Evolutionary conservation across 2,329 filamentous ascomycete species (phyloP), one percentile per base, ranked within the genome.

Genomic region (Lachnellula occidentalis): DNA sequence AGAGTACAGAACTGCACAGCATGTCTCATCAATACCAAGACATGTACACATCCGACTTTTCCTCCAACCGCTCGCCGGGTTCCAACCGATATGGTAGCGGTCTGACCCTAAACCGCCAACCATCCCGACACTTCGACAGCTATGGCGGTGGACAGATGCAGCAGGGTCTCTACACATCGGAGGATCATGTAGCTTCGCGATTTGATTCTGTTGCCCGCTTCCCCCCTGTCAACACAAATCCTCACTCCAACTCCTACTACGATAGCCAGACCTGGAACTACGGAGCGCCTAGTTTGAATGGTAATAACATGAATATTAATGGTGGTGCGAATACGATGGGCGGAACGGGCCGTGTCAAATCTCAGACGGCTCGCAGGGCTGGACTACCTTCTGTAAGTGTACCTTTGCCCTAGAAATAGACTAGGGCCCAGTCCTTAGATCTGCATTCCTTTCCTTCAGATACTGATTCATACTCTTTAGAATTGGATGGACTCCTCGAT

Each of bases 221-320:
- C 36, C 63, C 66, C 31, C 60, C 66, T 37, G 60, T 64, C 12
- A 54, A 61, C 24, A 34, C 55, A 7, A 52, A 58, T 9, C 52
- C 61, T 54, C 75, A 75, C 50, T 86, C 89, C 60, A 80, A 78
- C 55, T 78, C 82, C 64, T 80, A 74, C 55, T 87, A 92, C 63
- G 89, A 91, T 66, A 82, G 84, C 68, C 87, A 90, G 67, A 85
- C 86, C 19, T 96, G 91, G 91, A 89, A 85, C 69, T 85, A 90
- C 50, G 82, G 80, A 66, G 86, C 58, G 48, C 58, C 58, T 77
- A 79, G 64, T 41, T 19, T 56, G 34, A 53, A 50, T 55, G 83
- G 83, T 53, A 85, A 78, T 62, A 80, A 78, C 62, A 80, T 80
- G 64, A 80, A 79, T 65, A 73, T 82, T 59, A 78, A 92, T 56